These are phyloP conservation scores for Fusarium sp. DNA, from an alignment of 2,329 filamentous ascomycete species.

Conservation along the genomic window DNA sequence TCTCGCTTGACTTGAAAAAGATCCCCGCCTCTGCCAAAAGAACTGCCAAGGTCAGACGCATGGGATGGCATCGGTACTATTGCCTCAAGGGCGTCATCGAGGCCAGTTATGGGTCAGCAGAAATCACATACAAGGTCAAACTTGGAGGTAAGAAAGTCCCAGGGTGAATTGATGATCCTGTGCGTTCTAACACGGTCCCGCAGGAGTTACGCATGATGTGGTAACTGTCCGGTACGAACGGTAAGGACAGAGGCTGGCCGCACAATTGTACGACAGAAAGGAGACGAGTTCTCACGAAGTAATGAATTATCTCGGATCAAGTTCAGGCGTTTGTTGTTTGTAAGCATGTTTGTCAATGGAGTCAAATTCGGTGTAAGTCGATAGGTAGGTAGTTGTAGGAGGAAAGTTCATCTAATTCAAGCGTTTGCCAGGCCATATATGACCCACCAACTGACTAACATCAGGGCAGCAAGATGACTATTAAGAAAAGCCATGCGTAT, in stretches of 20 bases:
- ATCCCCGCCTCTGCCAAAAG: constrained; percentile 47
- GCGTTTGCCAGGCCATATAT: neutral
- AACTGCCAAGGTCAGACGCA: constrained; percentile 45
- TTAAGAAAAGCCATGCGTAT: too few species aligned
- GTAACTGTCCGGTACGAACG: constrained; percentile 50
- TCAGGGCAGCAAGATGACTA: neutral
- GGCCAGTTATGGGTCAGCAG: constrained; percentile 51
- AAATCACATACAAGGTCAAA: constrained; percentile 51
- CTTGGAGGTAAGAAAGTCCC: constrained; percentile 47
- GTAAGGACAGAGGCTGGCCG: neutral
- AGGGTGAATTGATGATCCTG: neutral
- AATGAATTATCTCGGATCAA: neutral
- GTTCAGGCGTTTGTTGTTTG: neutral
- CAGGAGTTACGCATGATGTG: constrained; percentile 51
- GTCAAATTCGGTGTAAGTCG: neutral
- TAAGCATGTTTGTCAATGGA: neutral
- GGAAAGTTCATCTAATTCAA: neutral
- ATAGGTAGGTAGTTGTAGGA: neutral
- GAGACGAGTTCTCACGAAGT: neutral
- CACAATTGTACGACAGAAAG: constrained; percentile 3
- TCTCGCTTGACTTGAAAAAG: constrained; percentile 50
- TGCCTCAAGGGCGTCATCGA: constrained; percentile 51
- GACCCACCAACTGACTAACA: neutral
- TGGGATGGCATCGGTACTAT: constrained; percentile 52
- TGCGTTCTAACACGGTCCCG: constrained; percentile 15